Base-by-base conservation (phyloP, 192 early-diverging fungal species). In the Thamnidium elegans region DNA sequence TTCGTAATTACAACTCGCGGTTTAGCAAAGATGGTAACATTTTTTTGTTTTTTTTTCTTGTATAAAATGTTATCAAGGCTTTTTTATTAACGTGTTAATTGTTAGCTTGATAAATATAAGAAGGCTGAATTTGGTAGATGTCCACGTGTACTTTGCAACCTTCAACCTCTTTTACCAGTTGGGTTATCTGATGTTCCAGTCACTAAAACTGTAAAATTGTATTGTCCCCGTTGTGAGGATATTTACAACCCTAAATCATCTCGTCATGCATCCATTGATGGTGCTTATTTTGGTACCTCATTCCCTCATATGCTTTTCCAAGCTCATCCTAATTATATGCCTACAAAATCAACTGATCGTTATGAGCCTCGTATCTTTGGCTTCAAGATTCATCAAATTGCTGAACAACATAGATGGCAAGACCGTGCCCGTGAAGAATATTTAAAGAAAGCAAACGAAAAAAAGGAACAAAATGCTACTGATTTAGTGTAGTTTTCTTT, bases 281-380 rank as follows among this genome's bases (percentile, higher is more conserved):
- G 97, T 26, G 95, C 97, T 7, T 95, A 95, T 68, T 99, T 94
- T 77, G 94, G 95, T 6, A 96, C 93, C 21, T 92, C 90, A 19
- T 92, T 99, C 79, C 94, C 95, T 45, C 95, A 97, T 68, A 90
- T 97, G 83, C 78, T 99, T 42, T 83, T 99, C 65, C 93, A 96
- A 78, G 85, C 87, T 44, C 94, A 94, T 71, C 88, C 93, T 34
- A 80, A 87, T 52, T 74, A 93, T 39, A 71, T 90, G 60, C 94
- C 93, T n/a, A 73, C 81, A 0, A 90, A 90, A 66, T 75, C 82
- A 21, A 83, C 82, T 19, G 91, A 93, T 53, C 87, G 93, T 50
- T 95, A 95, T 70, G 85, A 92, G 48, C 97, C 97, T 10, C 85
- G 84, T 34, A 97, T 99, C 50, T 99, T 97, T 85, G 97, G 97